These are phyloP conservation scores for Myxozyma lipomycoides DNA, from an alignment of 805 yeast genomes.

Conservation along the genomic window DNA sequence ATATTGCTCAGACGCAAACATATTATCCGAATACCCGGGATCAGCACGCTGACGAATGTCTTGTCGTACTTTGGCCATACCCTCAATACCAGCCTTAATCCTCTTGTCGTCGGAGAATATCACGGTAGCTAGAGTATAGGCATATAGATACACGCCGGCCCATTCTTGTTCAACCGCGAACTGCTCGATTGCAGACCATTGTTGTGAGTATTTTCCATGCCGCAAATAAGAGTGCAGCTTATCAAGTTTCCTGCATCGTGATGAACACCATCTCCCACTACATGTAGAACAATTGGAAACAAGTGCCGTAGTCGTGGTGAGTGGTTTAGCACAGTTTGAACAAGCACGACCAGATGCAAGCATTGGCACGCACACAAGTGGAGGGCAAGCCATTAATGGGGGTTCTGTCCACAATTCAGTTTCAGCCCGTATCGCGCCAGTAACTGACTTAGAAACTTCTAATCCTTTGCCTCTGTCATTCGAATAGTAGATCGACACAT, in stretches of 20 bases:
- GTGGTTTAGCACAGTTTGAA: constrained; percentile 61
- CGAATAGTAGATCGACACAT: constrained; percentile 48
- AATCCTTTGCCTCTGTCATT: constrained; percentile 59
- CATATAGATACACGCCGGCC: constrained; percentile 64
- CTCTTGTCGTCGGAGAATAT: constrained; percentile 23
- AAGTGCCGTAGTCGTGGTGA: constrained; percentile 41
- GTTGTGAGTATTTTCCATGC: constrained; percentile 47
- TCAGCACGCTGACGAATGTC: constrained; percentile 55
- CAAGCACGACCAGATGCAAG: constrained; percentile 65
- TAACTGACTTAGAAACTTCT: constrained; percentile 41
- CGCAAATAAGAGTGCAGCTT: constrained; percentile 52
- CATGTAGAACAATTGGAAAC: constrained; percentile 61
- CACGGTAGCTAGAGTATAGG: constrained; percentile 43
- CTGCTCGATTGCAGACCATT: constrained; percentile 55
- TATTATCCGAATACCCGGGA: constrained; percentile 45
- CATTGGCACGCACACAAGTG: constrained; percentile 58
- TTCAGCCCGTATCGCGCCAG: constrained; percentile 46
- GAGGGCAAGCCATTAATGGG: constrained; percentile 61
- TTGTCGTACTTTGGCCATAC: constrained; percentile 70
- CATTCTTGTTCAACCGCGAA: constrained; percentile 63
- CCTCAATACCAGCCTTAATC: constrained; percentile 45
- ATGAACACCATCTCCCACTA: constrained; percentile 66
- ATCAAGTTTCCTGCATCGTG: constrained; percentile 54
- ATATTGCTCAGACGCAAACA: constrained; percentile 53
- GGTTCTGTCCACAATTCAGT: constrained; percentile 59